Conservation (phyloP, 352 stramenopile genomes). For the Pythium angustatum region DNA sequence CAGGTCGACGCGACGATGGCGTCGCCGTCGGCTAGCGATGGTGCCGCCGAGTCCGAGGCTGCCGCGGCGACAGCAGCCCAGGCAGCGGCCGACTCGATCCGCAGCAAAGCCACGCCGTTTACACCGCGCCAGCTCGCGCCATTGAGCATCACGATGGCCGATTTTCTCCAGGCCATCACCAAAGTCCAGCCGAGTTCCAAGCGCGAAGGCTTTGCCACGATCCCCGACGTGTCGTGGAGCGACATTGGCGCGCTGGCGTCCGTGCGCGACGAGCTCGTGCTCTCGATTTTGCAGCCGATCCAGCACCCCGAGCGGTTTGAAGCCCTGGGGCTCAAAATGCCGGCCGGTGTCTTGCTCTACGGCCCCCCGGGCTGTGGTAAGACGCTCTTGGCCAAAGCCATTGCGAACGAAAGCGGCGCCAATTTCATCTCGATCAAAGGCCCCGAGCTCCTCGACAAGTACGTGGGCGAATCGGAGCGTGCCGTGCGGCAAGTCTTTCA, state of each 20-base stretch:
- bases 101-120: constrained; percentile 75
- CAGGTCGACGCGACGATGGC: background rate
- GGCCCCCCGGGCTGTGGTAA: constrained; percentile 98
- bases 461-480: constrained; percentile 98
- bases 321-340: constrained; percentile 94
- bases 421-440: constrained; percentile 99
- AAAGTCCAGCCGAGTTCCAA: constrained; percentile 98
- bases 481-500: constrained; percentile 97
- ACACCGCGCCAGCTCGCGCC: constrained; percentile 89
- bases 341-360: constrained; percentile 97
- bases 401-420: constrained; percentile 97
- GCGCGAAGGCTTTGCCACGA: constrained; percentile 98
- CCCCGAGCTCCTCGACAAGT: constrained; percentile 99
- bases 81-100: constrained; percentile 66
- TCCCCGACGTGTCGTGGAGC: constrained; percentile 97
- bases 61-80: constrained; percentile 29
- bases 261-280: constrained; percentile 95
- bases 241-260: constrained; percentile 95
- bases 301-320: constrained; percentile 95
- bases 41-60: background rate
- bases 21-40: background rate
- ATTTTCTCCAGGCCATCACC: constrained; percentile 95
- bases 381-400: constrained; percentile 98
- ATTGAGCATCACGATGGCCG: constrained; percentile 95
- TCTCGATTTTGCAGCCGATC: constrained; percentile 98